phyloP scores from a whole-genome alignment of 106 monocot species.

The Triglochin maritima region DNA sequence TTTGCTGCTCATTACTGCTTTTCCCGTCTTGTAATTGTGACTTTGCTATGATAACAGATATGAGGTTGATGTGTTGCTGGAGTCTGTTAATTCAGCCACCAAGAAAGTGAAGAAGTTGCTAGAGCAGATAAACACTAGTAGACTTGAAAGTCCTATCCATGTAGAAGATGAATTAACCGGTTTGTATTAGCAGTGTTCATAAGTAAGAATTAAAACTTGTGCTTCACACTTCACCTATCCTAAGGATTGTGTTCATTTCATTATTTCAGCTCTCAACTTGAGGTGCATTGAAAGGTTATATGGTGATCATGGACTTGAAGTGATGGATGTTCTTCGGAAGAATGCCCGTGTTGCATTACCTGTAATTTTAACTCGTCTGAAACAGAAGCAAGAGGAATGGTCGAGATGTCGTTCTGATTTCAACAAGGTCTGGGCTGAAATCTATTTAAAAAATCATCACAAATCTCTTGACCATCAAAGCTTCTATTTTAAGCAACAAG shows the following conservation, averaged over 20 bases:
- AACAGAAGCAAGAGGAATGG: slow-evolving; percentile 99
- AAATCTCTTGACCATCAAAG: slow-evolving; percentile 96
- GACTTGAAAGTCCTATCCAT: slow-evolving; percentile 46
- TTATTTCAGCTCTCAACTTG: slow-evolving; percentile 53
- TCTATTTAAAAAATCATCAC: slow-evolving; percentile 92
- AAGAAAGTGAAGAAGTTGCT: slow-evolving; percentile 67
- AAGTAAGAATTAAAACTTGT: too few relatives aligned
- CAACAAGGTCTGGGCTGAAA: slow-evolving; percentile 98
- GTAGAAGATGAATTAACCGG: slow-evolving; percentile 70
- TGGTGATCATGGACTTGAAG: slow-evolving; percentile 95
- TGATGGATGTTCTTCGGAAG: slow-evolving; percentile 86
- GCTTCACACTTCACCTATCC: too few relatives aligned
- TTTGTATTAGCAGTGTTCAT: slow-evolving; percentile 13
- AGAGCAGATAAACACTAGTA: slow-evolving; percentile 63
- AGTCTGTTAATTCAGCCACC: slow-evolving; percentile 66
- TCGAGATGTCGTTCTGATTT: slow-evolving; percentile 87
- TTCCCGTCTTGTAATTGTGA: background rate
- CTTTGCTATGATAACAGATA: slow-evolving; percentile 27
- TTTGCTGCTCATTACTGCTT: background rate
- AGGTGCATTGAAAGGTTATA: slow-evolving; percentile 95
- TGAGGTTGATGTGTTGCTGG: slow-evolving; percentile 84
- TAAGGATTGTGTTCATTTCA: background rate
- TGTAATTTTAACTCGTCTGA: slow-evolving; percentile 83
- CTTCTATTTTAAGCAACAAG: slow-evolving; percentile 98
- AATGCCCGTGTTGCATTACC: slow-evolving; percentile 79